These are phyloP conservation scores for Biscogniauxia marginata DNA, from an alignment of 2,329 filamentous ascomycete genomes.

Conservation along the genomic window DNA sequence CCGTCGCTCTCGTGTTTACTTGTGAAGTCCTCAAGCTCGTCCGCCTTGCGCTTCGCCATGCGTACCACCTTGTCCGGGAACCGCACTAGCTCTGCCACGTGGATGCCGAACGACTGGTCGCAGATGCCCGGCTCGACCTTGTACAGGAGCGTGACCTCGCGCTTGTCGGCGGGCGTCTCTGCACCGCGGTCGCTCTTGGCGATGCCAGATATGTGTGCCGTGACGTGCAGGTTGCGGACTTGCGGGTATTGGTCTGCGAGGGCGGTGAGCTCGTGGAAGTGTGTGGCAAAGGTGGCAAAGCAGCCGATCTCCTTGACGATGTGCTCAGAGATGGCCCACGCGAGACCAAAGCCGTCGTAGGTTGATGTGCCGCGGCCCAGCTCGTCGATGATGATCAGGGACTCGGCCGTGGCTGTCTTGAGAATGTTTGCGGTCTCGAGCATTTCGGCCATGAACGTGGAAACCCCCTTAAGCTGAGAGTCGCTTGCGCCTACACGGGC, in stretches of 20 bases:
- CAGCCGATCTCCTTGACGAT: constrained; percentile 94
- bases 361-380: constrained; percentile 95
- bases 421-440: constrained; percentile 97
- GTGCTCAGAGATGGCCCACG: constrained; percentile 98
- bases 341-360: constrained; percentile 97
- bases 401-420: constrained; percentile 92
- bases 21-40: constrained; percentile 95
- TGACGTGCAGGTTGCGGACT: constrained; percentile 91
- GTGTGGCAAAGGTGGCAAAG: constrained; percentile 92
- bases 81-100: constrained; percentile 93
- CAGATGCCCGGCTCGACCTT: constrained; percentile 95
- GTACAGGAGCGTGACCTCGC: constrained; percentile 93
- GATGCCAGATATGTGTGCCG: constrained; percentile 74
- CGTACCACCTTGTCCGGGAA: constrained; percentile 97
- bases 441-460: constrained; percentile 99
- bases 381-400: constrained; percentile 97
- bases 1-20: constrained; percentile 65
- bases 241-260: constrained; percentile 82
- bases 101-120: constrained; percentile 97
- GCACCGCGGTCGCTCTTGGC: constrained; percentile 31
- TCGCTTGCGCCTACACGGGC: constrained; percentile 94
- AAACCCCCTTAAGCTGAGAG: constrained; percentile 95
- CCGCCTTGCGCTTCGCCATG: constrained; percentile 98
- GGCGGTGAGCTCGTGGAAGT: constrained; percentile 96
- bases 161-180: constrained; percentile 51